A percentile compares a stretch with the other conserved stretches of the same genome.
phyloP scores from a whole-genome alignment of 805 yeast genomes.

The Candida montana region DNA sequence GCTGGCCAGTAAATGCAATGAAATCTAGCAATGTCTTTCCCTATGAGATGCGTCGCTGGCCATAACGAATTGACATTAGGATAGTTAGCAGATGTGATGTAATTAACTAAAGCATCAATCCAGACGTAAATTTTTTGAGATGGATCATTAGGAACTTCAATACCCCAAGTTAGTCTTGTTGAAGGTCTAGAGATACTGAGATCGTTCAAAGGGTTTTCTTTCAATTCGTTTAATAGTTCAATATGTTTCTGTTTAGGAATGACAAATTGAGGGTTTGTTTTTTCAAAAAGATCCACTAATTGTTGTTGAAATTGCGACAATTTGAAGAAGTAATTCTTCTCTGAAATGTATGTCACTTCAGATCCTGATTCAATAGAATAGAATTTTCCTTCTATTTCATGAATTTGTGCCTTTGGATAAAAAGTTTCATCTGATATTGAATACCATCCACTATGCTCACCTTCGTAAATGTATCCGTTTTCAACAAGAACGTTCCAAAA shows the following conservation, averaged over 20 bases:
- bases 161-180: constrained; percentile 80
- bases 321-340: constrained; percentile 82
- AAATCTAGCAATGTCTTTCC: constrained; percentile 86
- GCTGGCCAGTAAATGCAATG: constrained; percentile 96
- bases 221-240: constrained; percentile 55
- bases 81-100: constrained; percentile 67
- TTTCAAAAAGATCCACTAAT: constrained; percentile 44
- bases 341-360: constrained; percentile 70
- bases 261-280: constrained; percentile 52
- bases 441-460: constrained; percentile 91
- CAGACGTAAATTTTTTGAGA: constrained; percentile 87
- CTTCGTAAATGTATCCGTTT: constrained; percentile 71
- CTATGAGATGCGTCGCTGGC: constrained; percentile 64
- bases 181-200: constrained; percentile 85
- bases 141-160: constrained; percentile 75
- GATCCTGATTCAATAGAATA: constrained; percentile 66
- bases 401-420: constrained; percentile 75
- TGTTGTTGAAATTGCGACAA: constrained; percentile 53
- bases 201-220: constrained; percentile 46
- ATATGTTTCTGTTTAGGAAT: constrained; percentile 53
- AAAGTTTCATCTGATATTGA: constrained; percentile 92
- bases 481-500: constrained; percentile 64
- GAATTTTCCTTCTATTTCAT: constrained; percentile 30
- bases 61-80: constrained; percentile 31
- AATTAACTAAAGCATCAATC: constrained; percentile 92